Base-by-base conservation (phyloP, 345 rosid species). In the Heritiera littoralis region DNA sequence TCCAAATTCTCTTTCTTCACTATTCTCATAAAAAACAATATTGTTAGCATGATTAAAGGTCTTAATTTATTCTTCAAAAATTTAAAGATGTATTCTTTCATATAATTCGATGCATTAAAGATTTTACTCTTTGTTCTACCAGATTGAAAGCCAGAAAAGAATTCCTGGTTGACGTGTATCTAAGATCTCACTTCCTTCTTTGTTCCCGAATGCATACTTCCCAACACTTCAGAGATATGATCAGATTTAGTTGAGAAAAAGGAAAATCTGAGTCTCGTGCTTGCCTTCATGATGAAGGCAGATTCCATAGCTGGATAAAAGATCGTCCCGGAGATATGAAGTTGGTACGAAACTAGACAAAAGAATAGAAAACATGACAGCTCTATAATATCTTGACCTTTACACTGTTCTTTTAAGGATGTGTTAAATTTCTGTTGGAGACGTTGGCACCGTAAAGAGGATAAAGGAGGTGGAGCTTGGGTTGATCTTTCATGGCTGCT, bases 281-380 rank as follows among this genome's bases (percentile, higher is more conserved):
- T 17, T 80, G 66, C 80, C 83, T 74, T 83, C 73, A 43, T 1
- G 1, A 60, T 4, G 79, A 80, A 77, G 79, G 83, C 30, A 76
- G 51, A 77, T 76, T 67, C 55, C 73, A 23, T 49, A 48, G 63
- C 18, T 13, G 40, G 41, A 41, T 9, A 40, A 48, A 76, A 17
- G 61, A 64, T 2, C 0, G 3, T 38, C 6, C 23, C 1, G 9
- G 58, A 63, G 4, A 76, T 12, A 6, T 8, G 55, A 49, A 65
- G 71, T 35, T 76, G 63, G 72, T 76, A 63, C 48, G 59, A 46
- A 64, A 59, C 32, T n/a, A n/a, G 75, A 41, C 73, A 60, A 72
- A 46, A 46, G 64, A 74, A 38, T 35, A 73, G 18, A 23, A 40
- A 60, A 74, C 76, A 58, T 66, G 70, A 59, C 74, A 68, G 9